A percentile compares a stretch with the other conserved stretches of the same genome.
Conservation (phyloP, 148 eudicot genomes). For the Camellia lanceoleosa region DNA sequence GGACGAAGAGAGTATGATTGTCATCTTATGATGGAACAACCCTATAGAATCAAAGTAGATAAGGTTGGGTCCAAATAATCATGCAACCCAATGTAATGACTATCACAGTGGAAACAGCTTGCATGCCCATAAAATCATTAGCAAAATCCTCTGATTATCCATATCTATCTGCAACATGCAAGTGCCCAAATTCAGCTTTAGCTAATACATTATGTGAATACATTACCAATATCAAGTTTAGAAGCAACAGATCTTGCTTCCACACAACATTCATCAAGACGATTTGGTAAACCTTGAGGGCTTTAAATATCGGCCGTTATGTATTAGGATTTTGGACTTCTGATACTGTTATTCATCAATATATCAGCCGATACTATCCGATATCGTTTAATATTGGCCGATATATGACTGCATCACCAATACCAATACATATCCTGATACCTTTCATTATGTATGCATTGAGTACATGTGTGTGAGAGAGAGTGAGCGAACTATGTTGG, state of each 20-base stretch:
- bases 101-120: background rate
- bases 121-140: background rate
- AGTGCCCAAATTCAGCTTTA: conserved; percentile 9
- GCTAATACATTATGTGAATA: background rate
- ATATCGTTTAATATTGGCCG: too few species aligned
- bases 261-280: background rate
- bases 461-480: background rate
- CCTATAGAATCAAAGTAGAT: background rate
- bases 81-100: background rate
- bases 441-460: too few species aligned
- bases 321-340: too few species aligned
- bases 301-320: too few species aligned
- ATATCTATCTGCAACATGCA: conserved; percentile 7
- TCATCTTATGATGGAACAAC: background rate
- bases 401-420: too few species aligned
- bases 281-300: background rate
- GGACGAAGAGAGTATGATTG: background rate
- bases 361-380: too few species aligned
- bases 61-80: background rate
- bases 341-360: too few species aligned
- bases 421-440: too few species aligned
- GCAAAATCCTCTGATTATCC: background rate
- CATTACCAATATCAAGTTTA: background rate
- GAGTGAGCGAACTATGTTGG: background rate
- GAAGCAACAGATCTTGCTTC: background rate